These are phyloP conservation scores for Schizosaccharomyces cryophilus DNA, from an alignment of 805 yeast genomes.

Conservation along the genomic window DNA sequence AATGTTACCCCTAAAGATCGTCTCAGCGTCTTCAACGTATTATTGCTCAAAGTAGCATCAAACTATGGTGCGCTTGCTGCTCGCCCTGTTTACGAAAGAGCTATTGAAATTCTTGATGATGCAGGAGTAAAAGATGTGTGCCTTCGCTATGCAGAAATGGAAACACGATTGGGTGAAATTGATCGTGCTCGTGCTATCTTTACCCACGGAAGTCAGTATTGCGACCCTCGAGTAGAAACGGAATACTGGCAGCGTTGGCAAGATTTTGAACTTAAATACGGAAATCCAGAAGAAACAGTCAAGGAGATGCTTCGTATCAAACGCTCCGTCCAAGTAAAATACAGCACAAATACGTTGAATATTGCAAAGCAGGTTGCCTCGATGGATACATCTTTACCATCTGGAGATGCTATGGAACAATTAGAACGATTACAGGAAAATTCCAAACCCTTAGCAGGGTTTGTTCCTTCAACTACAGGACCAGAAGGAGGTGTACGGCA, in stretches of 20 bases:
- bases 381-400: not conserved
- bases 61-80: conserved; percentile 21
- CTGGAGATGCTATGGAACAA: not conserved
- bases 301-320: conserved; percentile 48
- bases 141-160: conserved; percentile 32
- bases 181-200: conserved; percentile 39
- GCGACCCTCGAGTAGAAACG: conserved; percentile 14
- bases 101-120: conserved; percentile 25
- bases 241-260: conserved; percentile 48
- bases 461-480: conserved; percentile 8
- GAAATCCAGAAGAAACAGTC: conserved; percentile 37
- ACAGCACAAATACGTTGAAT: conserved; percentile 2
- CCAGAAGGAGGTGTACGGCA: not conserved
- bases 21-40: conserved; percentile 21
- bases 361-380: not conserved
- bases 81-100: conserved; percentile 27
- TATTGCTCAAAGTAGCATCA: conserved; percentile 19
- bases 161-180: conserved; percentile 26
- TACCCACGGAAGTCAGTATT: conserved; percentile 26
- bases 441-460: conserved; percentile 8
- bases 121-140: conserved; percentile 21
- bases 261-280: conserved; percentile 44
- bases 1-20: conserved; percentile 13
- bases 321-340: conserved; percentile 18
- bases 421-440: not conserved